phyloP scores from a whole-genome alignment of 2,329 filamentous ascomycete species.

The Talaromyces sp. region DNA sequence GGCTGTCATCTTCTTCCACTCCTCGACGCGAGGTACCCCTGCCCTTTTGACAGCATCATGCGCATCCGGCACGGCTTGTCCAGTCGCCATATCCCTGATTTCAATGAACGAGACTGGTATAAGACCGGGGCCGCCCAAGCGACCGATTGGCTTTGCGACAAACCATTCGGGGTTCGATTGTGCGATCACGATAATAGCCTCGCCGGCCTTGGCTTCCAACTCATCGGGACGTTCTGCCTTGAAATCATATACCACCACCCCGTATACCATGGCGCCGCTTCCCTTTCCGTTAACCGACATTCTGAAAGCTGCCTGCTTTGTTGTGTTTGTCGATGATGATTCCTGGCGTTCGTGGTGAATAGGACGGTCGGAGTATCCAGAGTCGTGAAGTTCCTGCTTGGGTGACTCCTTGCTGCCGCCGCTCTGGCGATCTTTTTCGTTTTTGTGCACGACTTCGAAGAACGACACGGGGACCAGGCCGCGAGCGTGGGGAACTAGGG shows the following conservation, averaged over 20 bases:
- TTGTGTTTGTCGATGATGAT: conserved; percentile 29
- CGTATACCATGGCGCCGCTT: conserved; percentile 85
- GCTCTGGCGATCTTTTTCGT: conserved; percentile 88
- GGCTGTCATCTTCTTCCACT: conserved; percentile 99
- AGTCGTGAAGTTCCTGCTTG: conserved; percentile 74
- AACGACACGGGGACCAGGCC: conserved; percentile 91
- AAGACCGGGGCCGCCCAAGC: conserved; percentile 88
- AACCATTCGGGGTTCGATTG: conserved; percentile 99
- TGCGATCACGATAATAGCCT: conserved; percentile 96
- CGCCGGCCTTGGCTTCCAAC: conserved; percentile 87
- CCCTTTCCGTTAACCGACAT: conserved; percentile 51
- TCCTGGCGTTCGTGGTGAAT: conserved; percentile 32
- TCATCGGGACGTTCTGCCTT: conserved; percentile 93
- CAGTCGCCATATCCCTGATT: conserved; percentile 88
- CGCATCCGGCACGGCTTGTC: conserved; percentile 75
- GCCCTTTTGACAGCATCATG: conserved; percentile 81
- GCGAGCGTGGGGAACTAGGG: conserved; percentile 74
- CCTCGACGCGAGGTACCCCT: conserved; percentile 90
- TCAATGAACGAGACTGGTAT: conserved; percentile 97
- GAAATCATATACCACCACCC: conserved; percentile 96
- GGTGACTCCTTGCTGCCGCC: conserved; percentile 59
- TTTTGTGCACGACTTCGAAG: conserved; percentile 89
- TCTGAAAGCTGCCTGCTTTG: conserved; percentile 35
- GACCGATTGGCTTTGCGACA: conserved; percentile 96
- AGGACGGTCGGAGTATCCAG: conserved; percentile 71